phyloP scores from a whole-genome alignment of 2,329 filamentous ascomycete species.

The Curvularia hawaiiensis region DNA sequence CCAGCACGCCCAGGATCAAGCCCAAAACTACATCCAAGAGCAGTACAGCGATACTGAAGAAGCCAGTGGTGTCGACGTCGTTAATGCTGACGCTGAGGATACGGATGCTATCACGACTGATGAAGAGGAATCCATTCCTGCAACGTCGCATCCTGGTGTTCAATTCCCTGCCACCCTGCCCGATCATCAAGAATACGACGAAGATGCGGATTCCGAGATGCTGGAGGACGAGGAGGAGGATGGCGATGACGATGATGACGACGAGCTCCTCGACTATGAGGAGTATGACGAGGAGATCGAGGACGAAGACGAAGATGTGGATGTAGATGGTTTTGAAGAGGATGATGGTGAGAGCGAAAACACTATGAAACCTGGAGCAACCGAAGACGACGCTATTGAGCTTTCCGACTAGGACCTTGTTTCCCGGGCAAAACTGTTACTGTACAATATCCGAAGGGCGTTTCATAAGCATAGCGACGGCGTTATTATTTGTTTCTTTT shows the following conservation, averaged over 20 bases:
- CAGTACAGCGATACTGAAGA: slow-evolving; percentile 20
- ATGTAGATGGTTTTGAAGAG: slow-evolving; percentile 13
- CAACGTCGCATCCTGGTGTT: not conserved
- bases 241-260: slow-evolving; percentile 6
- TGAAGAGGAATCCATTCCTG: slow-evolving; percentile 18
- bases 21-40: slow-evolving; percentile 14
- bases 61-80: slow-evolving; percentile 14
- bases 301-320: slow-evolving; percentile 21
- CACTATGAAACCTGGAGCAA: slow-evolving; percentile 24
- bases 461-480: slow-evolving; percentile 8
- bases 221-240: slow-evolving; percentile 22
- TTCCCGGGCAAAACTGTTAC: not conserved
- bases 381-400: slow-evolving; percentile 44
- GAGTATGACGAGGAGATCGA: slow-evolving; percentile 5
- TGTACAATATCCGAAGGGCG: not conserved
- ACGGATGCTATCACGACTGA: slow-evolving; percentile 12
- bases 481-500: not conserved
- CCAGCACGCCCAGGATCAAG: slow-evolving; percentile 13
- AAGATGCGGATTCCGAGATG: slow-evolving; percentile 23
- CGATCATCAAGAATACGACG: slow-evolving; percentile 2
- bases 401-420: slow-evolving; percentile 32
- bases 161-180: slow-evolving; percentile 5
- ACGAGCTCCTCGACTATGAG: slow-evolving; percentile 11
- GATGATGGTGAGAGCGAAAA: slow-evolving; percentile 12
- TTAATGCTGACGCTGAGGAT: slow-evolving; percentile 18